Evolutionary conservation across 495 filamentous ascomycete genomes (phyloP).

Genomic region (Trichoderma asperelloides): DNA sequence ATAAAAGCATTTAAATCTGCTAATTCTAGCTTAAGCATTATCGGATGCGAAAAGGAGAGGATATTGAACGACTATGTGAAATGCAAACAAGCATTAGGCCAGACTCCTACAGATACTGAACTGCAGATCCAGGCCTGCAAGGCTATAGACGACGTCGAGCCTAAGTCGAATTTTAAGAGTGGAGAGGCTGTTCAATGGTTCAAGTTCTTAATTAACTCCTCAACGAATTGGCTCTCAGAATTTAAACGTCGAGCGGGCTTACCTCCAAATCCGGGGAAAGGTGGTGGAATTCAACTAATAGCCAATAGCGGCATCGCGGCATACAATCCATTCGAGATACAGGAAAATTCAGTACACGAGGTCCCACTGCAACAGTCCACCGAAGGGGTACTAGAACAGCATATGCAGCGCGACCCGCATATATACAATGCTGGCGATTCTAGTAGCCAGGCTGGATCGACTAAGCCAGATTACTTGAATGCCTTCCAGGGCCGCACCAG

Average conservation of each 20-base stretch:
- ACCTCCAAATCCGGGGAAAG: neutral
- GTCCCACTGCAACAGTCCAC: too few relatives aligned
- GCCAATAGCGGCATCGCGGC: neutral
- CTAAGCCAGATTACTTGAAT: neutral
- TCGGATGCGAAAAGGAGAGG: neutral
- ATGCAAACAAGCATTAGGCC: neutral
- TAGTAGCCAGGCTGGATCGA: too few relatives aligned
- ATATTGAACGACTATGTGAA: neutral
- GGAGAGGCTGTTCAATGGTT: neutral
- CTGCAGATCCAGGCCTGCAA: neutral
- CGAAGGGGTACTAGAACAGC: too few relatives aligned
- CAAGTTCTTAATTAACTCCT: neutral
- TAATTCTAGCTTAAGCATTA: neutral
- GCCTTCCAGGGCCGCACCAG: neutral
- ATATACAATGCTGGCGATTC: too few relatives aligned
- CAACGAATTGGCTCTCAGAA: neutral
- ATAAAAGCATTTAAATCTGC: neutral
- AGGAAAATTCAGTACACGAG: neutral
- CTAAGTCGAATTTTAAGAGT: neutral
- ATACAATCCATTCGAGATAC: neutral
- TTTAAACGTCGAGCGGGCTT: slow-evolving; percentile 1
- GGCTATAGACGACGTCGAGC: neutral
- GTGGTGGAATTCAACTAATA: neutral
- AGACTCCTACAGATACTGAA: neutral
- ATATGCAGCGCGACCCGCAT: too few relatives aligned